A percentile compares a stretch with the other conserved stretches of the same genome.
phyloP scores from a whole-genome alignment of 176 grass and related monocot species.

The Tillandsia fasciculata region DNA sequence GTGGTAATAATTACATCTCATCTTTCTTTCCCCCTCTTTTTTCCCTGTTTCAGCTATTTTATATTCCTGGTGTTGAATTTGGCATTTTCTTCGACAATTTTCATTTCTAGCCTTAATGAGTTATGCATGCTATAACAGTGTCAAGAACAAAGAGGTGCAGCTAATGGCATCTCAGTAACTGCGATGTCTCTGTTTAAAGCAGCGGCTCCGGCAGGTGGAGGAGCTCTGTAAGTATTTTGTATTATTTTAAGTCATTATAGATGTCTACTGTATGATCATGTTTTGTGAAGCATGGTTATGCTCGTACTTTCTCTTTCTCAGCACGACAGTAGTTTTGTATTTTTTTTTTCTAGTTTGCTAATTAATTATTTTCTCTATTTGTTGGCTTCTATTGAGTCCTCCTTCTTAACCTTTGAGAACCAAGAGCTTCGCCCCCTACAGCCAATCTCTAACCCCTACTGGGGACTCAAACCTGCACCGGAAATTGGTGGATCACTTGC shows the following conservation, averaged over 20 bases:
- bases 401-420: background rate
- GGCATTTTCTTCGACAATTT: background rate
- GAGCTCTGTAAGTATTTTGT: slow-evolving; percentile 43
- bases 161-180: slow-evolving; percentile 57
- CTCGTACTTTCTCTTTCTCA: too few species aligned
- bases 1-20: slow-evolving; percentile 28
- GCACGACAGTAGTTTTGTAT: too few species aligned
- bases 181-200: slow-evolving; percentile 48
- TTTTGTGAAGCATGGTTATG: too few species aligned
- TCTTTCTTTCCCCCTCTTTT: background rate
- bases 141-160: slow-evolving; percentile 61
- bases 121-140: slow-evolving; percentile 24
- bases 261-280: background rate
- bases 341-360: too few species aligned
- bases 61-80: background rate
- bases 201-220: slow-evolving; percentile 46
- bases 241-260: background rate
- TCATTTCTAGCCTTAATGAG: background rate
- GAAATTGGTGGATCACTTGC: too few species aligned
- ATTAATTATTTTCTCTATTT: too few species aligned
- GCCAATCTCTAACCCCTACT: too few species aligned
- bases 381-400: too few species aligned
- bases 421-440: too few species aligned
- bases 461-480: background rate
- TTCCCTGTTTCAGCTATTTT: background rate